Evolutionary conservation across 495 filamentous ascomycete species (phyloP).

Genomic region (Annulohypoxylon nitens): DNA sequence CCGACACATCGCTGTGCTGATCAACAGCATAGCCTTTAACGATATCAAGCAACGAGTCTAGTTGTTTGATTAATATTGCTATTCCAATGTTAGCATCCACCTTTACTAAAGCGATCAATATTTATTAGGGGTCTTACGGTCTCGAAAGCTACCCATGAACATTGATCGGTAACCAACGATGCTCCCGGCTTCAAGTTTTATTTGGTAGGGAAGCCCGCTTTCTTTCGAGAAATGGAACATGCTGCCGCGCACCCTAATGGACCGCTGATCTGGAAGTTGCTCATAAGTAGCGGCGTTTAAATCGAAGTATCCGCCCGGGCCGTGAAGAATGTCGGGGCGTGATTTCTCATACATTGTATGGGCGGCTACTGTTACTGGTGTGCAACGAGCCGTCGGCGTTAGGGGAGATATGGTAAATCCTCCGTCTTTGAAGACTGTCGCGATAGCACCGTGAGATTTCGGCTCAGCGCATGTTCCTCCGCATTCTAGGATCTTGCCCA

Average conservation of each 20-base stretch:
- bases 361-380: slow-evolving; percentile 60
- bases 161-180: slow-evolving; percentile 58
- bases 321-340: slow-evolving; percentile 59
- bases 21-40: slow-evolving; percentile 48
- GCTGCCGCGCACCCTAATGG: slow-evolving; percentile 57
- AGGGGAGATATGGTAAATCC: slow-evolving; percentile 61
- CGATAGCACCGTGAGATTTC: slow-evolving; percentile 56
- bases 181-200: slow-evolving; percentile 62
- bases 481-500: slow-evolving; percentile 69
- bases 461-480: slow-evolving; percentile 62
- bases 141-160: slow-evolving; percentile 61
- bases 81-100: slow-evolving; percentile 12
- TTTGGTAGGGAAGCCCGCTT: slow-evolving; percentile 50
- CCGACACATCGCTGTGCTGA: slow-evolving; percentile 44
- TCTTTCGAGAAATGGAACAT: slow-evolving; percentile 50
- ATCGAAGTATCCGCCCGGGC: slow-evolving; percentile 62
- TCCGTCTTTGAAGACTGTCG: slow-evolving; percentile 55
- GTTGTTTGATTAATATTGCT: slow-evolving; percentile 59
- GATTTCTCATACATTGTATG: slow-evolving; percentile 67
- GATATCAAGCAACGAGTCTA: slow-evolving; percentile 51
- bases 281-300: slow-evolving; percentile 55
- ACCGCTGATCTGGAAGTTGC: slow-evolving; percentile 55
- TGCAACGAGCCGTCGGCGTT: slow-evolving; percentile 53
- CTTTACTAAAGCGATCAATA: neutral
- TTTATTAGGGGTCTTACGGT: slow-evolving; percentile 48